Evolutionary conservation across 148 eudicot species (phyloP).

Genomic region (Euryodendron excelsum): DNA sequence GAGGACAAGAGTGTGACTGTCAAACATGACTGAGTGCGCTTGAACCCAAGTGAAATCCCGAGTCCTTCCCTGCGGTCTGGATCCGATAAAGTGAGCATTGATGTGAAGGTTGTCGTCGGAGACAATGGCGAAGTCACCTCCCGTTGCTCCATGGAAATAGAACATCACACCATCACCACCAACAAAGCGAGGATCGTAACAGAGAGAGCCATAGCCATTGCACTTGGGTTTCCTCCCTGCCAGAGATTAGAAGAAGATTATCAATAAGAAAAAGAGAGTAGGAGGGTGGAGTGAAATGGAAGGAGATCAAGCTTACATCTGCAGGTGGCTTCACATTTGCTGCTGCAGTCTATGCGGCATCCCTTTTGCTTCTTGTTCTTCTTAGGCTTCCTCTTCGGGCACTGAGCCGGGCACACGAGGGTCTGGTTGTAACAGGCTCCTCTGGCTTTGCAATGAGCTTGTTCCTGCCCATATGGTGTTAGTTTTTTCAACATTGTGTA

Average conservation of each 20-base stretch:
- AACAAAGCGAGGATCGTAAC: slow-evolving; percentile 44
- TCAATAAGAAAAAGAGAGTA: no score
- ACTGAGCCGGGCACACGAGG: slow-evolving; percentile 40
- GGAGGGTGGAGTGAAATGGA: background rate
- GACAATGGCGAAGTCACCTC: slow-evolving; percentile 35
- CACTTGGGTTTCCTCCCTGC: slow-evolving; percentile 38
- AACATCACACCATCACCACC: slow-evolving; percentile 48
- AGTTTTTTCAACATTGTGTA: slow-evolving; percentile 14
- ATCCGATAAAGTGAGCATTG: slow-evolving; percentile 44
- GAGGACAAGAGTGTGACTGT: slow-evolving; percentile 32
- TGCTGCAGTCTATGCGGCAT: slow-evolving; percentile 41
- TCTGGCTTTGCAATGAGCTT: slow-evolving; percentile 24
- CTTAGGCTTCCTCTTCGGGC: slow-evolving; percentile 43
- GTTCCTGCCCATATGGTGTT: slow-evolving; percentile 29
- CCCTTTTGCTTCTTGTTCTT: slow-evolving; percentile 38
- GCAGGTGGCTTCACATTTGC: slow-evolving; percentile 47
- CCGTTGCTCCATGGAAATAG: slow-evolving; percentile 46
- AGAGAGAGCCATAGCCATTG: slow-evolving; percentile 34
- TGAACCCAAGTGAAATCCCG: slow-evolving; percentile 51
- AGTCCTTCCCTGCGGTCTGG: slow-evolving; percentile 33
- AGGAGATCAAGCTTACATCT: slow-evolving; percentile 41
- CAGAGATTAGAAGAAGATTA: background rate
- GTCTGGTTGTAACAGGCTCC: slow-evolving; percentile 24
- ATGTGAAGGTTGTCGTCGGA: slow-evolving; percentile 44
- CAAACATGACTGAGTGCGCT: slow-evolving; percentile 45